These are phyloP conservation scores for Trametes elegans DNA, from an alignment of 768 basidiomycete genomes.

Conservation along the genomic window DNA sequence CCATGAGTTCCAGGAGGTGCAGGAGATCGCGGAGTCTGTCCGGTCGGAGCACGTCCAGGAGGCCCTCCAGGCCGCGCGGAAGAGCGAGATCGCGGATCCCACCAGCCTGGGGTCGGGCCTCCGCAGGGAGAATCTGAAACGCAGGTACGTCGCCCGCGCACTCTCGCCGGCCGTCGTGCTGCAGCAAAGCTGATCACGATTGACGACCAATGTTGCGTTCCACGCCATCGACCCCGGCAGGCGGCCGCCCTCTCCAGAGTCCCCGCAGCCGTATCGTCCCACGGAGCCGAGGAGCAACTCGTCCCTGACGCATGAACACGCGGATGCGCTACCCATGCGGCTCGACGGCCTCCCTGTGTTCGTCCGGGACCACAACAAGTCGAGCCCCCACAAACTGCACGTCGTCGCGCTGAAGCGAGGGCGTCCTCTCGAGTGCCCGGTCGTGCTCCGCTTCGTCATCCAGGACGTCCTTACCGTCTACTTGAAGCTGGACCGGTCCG, in stretches of 20 bases:
- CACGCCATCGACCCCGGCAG: constrained; percentile 27
- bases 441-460: constrained; percentile 57
- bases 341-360: constrained; percentile 49
- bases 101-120: constrained; percentile 45
- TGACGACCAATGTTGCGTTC: background rate
- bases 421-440: constrained; percentile 28
- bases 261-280: constrained; percentile 56
- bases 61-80: constrained; percentile 52
- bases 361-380: constrained; percentile 56
- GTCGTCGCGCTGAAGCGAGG: constrained; percentile 48
- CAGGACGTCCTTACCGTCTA: constrained; percentile 67
- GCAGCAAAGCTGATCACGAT: background rate
- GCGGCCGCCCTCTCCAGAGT: constrained; percentile 53
- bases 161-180: no score
- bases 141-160: constrained; percentile 44
- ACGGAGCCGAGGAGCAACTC: constrained; percentile 38
- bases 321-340: constrained; percentile 37
- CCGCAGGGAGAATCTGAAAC: constrained; percentile 52
- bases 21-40: constrained; percentile 45
- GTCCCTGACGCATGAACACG: constrained; percentile 43
- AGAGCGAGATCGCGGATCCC: constrained; percentile 53
- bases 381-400: constrained; percentile 43
- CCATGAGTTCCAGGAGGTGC: constrained; percentile 39
- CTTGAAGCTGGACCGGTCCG: constrained; percentile 40
- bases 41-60: constrained; percentile 54